Percentiles rank a stretch among this genome's conserved stretches.
phyloP scores from a whole-genome alignment of 495 filamentous ascomycete species.

The Cryomyces minteri region DNA sequence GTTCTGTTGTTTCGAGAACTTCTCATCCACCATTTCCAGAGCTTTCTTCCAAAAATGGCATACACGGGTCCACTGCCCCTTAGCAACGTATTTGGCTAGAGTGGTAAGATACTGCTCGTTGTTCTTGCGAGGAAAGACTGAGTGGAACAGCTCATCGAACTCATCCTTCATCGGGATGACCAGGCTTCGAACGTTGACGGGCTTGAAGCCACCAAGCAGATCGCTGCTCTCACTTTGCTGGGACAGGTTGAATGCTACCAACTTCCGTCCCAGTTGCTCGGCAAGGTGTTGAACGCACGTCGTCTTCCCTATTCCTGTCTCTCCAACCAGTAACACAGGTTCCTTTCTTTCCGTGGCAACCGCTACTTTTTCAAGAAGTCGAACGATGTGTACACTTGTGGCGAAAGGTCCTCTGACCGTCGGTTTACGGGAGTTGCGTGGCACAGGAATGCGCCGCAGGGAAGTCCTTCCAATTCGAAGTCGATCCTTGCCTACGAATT shows the following conservation, averaged over 20 bases:
- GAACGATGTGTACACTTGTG: constrained; percentile 48
- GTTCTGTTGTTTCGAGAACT: constrained; percentile 47
- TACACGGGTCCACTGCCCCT: constrained; percentile 66
- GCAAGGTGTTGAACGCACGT: constrained; percentile 88
- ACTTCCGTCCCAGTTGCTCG: constrained; percentile 55
- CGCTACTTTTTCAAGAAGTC: constrained; percentile 68
- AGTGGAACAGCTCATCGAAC: constrained; percentile 73
- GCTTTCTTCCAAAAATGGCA: constrained; percentile 80
- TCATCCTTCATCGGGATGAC: constrained; percentile 82
- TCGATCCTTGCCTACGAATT: not conserved
- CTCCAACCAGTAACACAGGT: constrained; percentile 82
- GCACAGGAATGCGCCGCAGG: constrained; percentile 4
- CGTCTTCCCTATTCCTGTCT: constrained; percentile 97
- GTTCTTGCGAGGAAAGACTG: constrained; percentile 68
- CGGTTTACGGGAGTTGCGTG: constrained; percentile 14
- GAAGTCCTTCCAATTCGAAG: constrained; percentile 26
- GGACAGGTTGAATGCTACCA: constrained; percentile 83
- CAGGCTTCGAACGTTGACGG: constrained; percentile 72
- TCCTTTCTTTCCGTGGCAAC: constrained; percentile 67
- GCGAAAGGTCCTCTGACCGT: constrained; percentile 40
- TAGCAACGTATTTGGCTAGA: constrained; percentile 58
- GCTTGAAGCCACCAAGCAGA: constrained; percentile 88
- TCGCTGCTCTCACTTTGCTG: constrained; percentile 95
- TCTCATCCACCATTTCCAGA: constrained; percentile 59
- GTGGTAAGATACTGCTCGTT: constrained; percentile 73